Evolutionary conservation across 768 basidiomycete species (phyloP).

Genomic region (Termitomyces sp.): DNA sequence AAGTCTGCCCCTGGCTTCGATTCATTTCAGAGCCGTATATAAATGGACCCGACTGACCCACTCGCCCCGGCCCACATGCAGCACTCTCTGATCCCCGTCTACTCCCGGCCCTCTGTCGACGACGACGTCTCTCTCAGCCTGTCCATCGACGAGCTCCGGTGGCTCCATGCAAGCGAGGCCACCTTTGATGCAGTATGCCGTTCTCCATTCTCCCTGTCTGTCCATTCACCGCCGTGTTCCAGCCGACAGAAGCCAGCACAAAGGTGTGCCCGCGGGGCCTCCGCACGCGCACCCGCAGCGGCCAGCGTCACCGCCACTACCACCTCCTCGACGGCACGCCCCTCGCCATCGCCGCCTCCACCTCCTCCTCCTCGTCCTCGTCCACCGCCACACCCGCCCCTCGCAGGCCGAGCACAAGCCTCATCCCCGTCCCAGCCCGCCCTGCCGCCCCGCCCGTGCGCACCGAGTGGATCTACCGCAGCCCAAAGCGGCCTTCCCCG

Average conservation of each 20-base stretch:
- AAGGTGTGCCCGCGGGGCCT: neutral
- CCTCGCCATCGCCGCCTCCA: neutral
- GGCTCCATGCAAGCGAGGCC: conserved; percentile 41
- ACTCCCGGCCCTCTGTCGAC: conserved; percentile 10
- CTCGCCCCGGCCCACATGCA: neutral
- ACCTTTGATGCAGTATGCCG: conserved; percentile 13
- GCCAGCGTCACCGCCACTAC: conserved; percentile 2
- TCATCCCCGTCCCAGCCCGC: conserved; percentile 6
- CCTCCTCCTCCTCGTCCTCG: conserved; percentile 1
- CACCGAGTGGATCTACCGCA: conserved; percentile 22
- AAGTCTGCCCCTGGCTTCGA: neutral
- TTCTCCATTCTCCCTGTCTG: neutral
- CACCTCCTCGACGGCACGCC: neutral
- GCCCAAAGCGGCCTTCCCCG: conserved; percentile 20
- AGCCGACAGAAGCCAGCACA: conserved; percentile 1
- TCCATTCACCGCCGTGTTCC: neutral
- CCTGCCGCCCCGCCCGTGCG: conserved; percentile 7
- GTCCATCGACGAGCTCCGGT: conserved; percentile 45
- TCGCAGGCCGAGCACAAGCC: conserved; percentile 7
- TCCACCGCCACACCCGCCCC: conserved; percentile 1
- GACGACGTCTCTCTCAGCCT: conserved; percentile 31
- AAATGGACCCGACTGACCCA: neutral
- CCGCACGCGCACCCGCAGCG: neutral
- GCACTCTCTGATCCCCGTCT: conserved; percentile 3
- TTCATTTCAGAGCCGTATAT: neutral